Percentiles rank a stretch among this genome's conserved stretches.
Conservation (phyloP, 129 eudicot species). For the Artemisia argyi region DNA sequence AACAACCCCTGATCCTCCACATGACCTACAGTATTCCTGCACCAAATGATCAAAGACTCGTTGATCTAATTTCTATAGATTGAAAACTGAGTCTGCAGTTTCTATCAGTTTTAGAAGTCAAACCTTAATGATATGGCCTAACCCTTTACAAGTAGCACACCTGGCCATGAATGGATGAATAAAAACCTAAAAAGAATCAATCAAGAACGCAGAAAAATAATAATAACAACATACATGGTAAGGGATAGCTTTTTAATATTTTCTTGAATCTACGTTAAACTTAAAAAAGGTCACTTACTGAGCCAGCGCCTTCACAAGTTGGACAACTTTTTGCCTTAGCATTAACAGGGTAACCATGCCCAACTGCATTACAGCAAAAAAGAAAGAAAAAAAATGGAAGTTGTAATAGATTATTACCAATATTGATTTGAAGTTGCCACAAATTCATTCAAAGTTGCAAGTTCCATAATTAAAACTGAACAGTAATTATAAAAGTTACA, state of each 20-base stretch:
- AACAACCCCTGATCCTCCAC: constrained; percentile 73
- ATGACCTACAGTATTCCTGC: constrained; percentile 71
- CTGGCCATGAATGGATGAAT: constrained; percentile 82
- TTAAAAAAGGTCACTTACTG: constrained; percentile 41
- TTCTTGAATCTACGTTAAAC: constrained; percentile 11
- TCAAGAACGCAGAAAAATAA: constrained; percentile 3
- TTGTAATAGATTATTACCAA: not conserved
- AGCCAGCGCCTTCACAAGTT: constrained; percentile 78
- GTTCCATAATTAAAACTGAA: not conserved
- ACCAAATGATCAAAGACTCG: constrained; percentile 19
- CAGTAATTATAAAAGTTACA: too few species aligned
- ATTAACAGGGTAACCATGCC: constrained; percentile 72
- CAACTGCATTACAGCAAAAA: constrained; percentile 51
- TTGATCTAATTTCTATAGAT: not conserved
- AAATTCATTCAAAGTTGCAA: not conserved
- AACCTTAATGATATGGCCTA: constrained; percentile 72
- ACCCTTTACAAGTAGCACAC: constrained; percentile 79
- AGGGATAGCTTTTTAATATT: not conserved
- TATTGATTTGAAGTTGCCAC: not conserved
- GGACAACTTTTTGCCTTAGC: constrained; percentile 68
- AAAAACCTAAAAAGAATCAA: constrained; percentile 53
- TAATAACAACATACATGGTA: not conserved
- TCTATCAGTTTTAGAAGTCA: constrained; percentile 24
- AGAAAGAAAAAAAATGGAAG: not conserved
- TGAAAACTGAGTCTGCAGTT: not conserved